Evolutionary conservation across 2,329 filamentous ascomycete species (phyloP).

Genomic region (Fusarium sp.): DNA sequence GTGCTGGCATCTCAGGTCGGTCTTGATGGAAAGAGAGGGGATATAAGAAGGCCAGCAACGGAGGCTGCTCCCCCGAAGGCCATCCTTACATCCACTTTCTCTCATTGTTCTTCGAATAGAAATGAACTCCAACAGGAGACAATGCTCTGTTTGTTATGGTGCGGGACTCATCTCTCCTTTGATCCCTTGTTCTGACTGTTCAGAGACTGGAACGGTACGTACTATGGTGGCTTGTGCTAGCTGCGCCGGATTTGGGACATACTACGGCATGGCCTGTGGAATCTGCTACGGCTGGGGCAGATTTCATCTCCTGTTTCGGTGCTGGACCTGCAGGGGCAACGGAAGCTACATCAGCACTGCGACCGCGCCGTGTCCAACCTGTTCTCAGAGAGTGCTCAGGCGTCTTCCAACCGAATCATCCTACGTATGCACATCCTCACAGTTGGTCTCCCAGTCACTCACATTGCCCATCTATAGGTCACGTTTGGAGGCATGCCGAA

Average conservation of each 20-base stretch:
- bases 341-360: neutral
- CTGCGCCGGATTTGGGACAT: neutral
- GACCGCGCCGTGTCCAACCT: too few relatives aligned
- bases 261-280: neutral
- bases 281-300: neutral
- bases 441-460: neutral
- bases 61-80: neutral
- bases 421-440: neutral
- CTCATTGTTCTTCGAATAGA: neutral
- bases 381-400: neutral
- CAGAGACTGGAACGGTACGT: neutral
- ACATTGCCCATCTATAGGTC: neutral
- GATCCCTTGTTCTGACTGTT: neutral
- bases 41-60: neutral
- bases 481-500: neutral
- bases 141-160: neutral
- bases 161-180: neutral
- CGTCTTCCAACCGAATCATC: neutral
- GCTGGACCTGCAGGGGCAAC: neutral
- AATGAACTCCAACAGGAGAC: neutral
- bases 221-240: neutral
- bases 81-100: neutral
- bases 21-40: neutral
- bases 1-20: neutral
- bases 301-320: too few relatives aligned